Base-by-base conservation (phyloP, 805 yeast species). In the Saturnispora hagleri region DNA sequence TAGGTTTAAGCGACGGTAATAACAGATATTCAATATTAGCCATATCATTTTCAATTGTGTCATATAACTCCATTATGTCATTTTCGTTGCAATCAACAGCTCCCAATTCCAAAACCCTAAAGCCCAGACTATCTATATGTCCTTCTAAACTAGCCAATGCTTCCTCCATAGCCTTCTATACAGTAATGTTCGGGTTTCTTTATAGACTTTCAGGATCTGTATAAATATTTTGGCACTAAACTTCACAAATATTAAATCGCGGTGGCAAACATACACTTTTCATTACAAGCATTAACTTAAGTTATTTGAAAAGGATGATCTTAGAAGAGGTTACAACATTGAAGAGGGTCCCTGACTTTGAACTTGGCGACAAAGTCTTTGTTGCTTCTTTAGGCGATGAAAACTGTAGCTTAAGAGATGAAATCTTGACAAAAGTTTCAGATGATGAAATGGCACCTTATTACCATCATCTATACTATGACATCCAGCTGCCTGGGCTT, bases 351-450 rank as follows among this genome's bases (percentile, higher is more conserved):
- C 98, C 98, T 28, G 89, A 90, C 65, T 84, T 86, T 69, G 75
- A 74, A 59, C 77, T 90, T 38, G 83, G 96, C n/a, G 90, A 89
- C 63, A 73, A 79, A 52, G 86, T 90, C 38, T 91, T 86, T 66
- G 74, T 80, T 48, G 72, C 86, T 73, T 42, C 31, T 18, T 28
- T 26, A 62, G 58, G 61, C 8, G 50, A 46, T 7, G 51, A 38
- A 2, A 45, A 51, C 13, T 43, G 33, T 5, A 51, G 75, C 59
- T 76, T 74, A 15, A 65, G 66, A 15, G 67, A 79, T 24, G 62
- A 75, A 46, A 71, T 91, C 43, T 58, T 78, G 40, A 72, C 69
- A 36, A 71, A 76, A 44, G 81, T 93, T 60, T 72, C 74, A 55
- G 69, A 72, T 28, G 79, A 83, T 48, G 74, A 80, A 58, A 76